Evolutionary conservation across 2,329 filamentous ascomycete genomes (phyloP), one percentile per base, ranked within the genome.

Genomic region (Emmonsiellopsis sp.): DNA sequence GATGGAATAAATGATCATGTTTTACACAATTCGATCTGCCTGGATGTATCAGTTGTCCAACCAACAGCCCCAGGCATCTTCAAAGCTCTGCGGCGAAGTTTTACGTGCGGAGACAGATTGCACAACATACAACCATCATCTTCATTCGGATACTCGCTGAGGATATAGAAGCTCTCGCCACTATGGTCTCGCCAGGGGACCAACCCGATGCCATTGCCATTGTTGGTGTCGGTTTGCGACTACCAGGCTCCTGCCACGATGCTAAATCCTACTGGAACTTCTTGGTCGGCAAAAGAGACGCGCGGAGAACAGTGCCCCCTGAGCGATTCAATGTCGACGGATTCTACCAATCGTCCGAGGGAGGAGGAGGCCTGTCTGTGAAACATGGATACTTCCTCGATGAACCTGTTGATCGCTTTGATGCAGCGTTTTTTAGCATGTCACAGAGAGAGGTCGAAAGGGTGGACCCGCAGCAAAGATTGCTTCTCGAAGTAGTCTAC

Each of bases 231-330:
- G 58, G 43, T 8, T 56, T 52, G 14, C 52, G 59, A 2, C 46
- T 60, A 39, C 59, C 59, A 17, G 59, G 60, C 14, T 53, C 57
- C 9, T 59, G 55, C 14, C 53, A 55, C 8, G 57, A 53, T 6
- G 39, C 56, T 8, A 59, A 62, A 40, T 53, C 58, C 14, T 58
- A 63, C 14, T 63, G 58, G 57, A 54, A 60, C 33, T 42, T 63
- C 42, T 52, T 62, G 50, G 52, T 58, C 17, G 45, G 56, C 48
- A 42, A 42, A 14, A 40, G 31, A 42, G 39, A 42, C n/a, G 39
- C 34, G 6, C 14, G 48, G 21, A n/a, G 60, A 51, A 10, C 53
- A 58, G 48, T 58, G 10, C 66, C 65, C 4, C 40, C 57, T 6
- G 56, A 60, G 7, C 58, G 63, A 6, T 58, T 59, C 42, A 62